These are phyloP conservation scores for Neckera pumila DNA, from an alignment of 225 moss, liverwort and hornwort species.

Conservation along the genomic window DNA sequence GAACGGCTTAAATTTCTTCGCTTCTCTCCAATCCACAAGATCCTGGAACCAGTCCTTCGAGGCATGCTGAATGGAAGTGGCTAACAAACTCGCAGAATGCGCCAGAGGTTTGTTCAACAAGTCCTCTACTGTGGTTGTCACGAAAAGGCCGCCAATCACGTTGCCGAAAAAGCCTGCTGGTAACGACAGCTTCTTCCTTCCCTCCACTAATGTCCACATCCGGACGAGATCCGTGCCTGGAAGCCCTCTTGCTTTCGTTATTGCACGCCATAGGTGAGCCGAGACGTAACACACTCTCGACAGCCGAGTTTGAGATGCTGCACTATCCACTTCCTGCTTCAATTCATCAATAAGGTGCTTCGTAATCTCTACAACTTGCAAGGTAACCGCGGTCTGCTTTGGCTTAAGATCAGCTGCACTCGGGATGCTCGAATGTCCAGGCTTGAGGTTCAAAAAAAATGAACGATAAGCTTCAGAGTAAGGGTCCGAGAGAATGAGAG, in stretches of 20 bases:
- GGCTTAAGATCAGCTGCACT: neutral
- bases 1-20: neutral
- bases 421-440: neutral
- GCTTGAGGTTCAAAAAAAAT: neutral
- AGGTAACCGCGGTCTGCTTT: neutral
- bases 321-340: slow-evolving; percentile 9
- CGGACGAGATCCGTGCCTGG: neutral
- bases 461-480: neutral
- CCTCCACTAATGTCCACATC: slow-evolving; percentile 15
- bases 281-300: slow-evolving; percentile 15
- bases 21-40: slow-evolving; percentile 14
- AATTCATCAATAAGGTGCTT: slow-evolving; percentile 14
- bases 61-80: neutral
- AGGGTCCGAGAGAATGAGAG: slow-evolving; percentile 4
- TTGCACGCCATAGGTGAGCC: slow-evolving; percentile 26
- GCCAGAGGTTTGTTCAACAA: slow-evolving; percentile 17
- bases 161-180: slow-evolving; percentile 28
- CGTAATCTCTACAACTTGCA: slow-evolving; percentile 12
- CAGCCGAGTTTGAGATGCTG: neutral
- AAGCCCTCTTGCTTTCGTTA: slow-evolving; percentile 4
- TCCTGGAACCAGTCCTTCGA: slow-evolving; percentile 13
- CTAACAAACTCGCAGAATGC: slow-evolving; percentile 4
- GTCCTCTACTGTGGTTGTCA: neutral
- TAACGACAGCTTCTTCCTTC: slow-evolving; percentile 14
- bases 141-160: neutral